Base-by-base conservation (phyloP, 2,329 filamentous ascomycete genomes). In the Aspergillus nomiae region DNA sequence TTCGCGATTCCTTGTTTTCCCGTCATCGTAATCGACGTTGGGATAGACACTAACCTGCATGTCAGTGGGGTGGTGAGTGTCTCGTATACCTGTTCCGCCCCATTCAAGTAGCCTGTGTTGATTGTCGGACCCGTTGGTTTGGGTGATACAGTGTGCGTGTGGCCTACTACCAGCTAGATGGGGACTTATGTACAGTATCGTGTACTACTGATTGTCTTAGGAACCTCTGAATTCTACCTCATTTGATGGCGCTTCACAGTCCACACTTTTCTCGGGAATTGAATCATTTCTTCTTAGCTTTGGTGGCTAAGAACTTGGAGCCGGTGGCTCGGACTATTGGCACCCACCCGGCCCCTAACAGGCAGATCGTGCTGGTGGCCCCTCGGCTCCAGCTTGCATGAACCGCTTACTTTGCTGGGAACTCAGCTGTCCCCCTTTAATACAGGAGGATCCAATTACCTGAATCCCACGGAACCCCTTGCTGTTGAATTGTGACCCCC, bases 331-430 rank as follows among this genome's bases (percentile, higher is more conserved):
- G 58, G 66, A 66, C 69, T 71, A 71, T 71, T 70, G 70, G 65
- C 61, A 65, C 48, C 63, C 56, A 41, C 45, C 58, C 64, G 62
- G 59, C 66, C 61, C 58, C 63, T 67, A 70, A 63, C 32, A 57
- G 57, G 67, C 48, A 71, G 70, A 71, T 71, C 69, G 66, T 68
- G 69, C 61, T 69, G 69, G 65, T 64, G 51, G 62, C 56, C 38
- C 62, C 70, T 67, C 62, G 63, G 65, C 62, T 61, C 61, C 64
- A 58, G 58, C 64, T 59, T 68, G 69, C 67, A 68, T 69, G 68
- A 68, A 71, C 67, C 67, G 65, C 61, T 62, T 71, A 41, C 45
- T 58, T 66, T 67, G 57, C 63, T 65, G 63, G 67, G 61, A 68
- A 61, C 58, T 36, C 56, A 51, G 30, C n/a, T 53, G 26, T 30